Evolutionary conservation across 129 eudicot species (phyloP), one percentile per base, ranked within the genome.

Genomic region (Oenanthe sinensis): DNA sequence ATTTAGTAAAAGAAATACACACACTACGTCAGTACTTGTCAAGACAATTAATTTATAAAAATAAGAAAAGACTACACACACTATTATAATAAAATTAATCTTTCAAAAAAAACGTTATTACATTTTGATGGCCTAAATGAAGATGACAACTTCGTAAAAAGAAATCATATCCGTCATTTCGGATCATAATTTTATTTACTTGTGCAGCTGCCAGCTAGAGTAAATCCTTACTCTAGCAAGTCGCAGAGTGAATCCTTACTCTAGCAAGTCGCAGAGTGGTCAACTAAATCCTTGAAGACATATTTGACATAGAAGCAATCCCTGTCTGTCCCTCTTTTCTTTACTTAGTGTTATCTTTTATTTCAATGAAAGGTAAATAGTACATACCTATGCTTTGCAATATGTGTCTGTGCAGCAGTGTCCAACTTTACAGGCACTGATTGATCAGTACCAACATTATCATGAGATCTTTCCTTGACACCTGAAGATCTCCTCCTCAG

Each of bases 381-480:
- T 74, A 45, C 6, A 28, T 83, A 94, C 98, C 97, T 91, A 87
- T 94, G 98, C 87, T 94, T 94, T 68, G 85, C 80, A 78, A 94
- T 94, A 81, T 90, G 98, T 7, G 85, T 80, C 16, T 84, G 90
- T 75, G 96, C 92, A 69, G 87, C 97, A 78, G 89, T 86, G 83
- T 94, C 98, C 89, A 94, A 78, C 84, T 88, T 91, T 82, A 90
- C 82, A 74, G 89, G 81, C 48, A 78, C 82, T 28, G 93, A 77
- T 58, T 88, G 84, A 79, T 84, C 84, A 67, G 84, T 81, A 43
- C 75, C 88, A 80, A 48, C 69, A 8, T 81, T 71, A 68, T 78
- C 84, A 44, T 69, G 86, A 52, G 83, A 50, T 87, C 85, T 83
- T 39, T 80, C 90, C 80, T 83, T 88, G 72, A 49, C 45, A 77